Conservation (phyloP, 441 rosid species). For the Euphorbia corollata region DNA sequence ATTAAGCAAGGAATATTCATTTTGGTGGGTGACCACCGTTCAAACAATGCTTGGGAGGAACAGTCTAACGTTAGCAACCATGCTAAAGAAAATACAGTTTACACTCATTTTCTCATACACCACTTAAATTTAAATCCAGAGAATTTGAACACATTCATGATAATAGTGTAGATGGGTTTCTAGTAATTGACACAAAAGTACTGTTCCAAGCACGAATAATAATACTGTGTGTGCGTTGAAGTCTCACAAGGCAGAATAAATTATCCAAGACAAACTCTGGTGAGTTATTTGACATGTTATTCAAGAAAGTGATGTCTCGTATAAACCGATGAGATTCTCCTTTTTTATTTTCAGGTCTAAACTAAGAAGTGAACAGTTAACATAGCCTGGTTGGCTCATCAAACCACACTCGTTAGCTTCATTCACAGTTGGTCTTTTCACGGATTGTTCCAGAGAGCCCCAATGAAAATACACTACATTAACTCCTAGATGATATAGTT, state of each 20-base stretch:
- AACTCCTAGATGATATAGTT: conserved; percentile 2
- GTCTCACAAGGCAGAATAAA: not conserved
- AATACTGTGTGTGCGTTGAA: not conserved
- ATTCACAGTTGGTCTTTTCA: too few species aligned
- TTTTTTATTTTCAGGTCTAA: too few species aligned
- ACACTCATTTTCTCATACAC: not conserved
- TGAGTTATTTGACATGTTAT: not conserved
- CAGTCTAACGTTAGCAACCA: not conserved
- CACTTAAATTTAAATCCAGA: not conserved
- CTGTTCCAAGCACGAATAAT: not conserved
- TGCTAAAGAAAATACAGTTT: not conserved
- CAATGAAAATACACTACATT: not conserved
- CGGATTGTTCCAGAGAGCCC: not conserved
- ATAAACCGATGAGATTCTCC: too few species aligned
- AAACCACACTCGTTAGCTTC: not conserved
- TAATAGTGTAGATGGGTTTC: not conserved
- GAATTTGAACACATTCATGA: not conserved
- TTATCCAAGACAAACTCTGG: not conserved
- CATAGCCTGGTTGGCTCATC: not conserved
- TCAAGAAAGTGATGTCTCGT: not conserved
- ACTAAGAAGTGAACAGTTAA: too few species aligned
- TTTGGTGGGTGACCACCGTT: not conserved
- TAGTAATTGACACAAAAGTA: too few species aligned
- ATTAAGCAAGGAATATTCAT: not conserved
- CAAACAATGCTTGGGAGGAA: not conserved